Evolutionary conservation across 495 filamentous ascomycete genomes (phyloP).

Genomic region (Annulohypoxylon maeteangense): DNA sequence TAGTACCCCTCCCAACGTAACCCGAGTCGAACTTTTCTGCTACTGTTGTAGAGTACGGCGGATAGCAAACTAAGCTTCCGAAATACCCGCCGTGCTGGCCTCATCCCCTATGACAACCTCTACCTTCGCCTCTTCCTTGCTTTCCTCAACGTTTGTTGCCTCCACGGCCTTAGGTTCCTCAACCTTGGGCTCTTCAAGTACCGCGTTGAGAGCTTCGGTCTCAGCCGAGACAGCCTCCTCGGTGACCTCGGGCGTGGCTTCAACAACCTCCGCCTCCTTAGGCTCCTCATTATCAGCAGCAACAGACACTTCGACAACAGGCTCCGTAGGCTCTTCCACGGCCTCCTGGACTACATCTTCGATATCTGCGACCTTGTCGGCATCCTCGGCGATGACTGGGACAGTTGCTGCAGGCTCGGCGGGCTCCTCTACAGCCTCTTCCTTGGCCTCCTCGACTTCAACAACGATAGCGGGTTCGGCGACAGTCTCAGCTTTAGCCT

Average conservation of each 20-base stretch:
- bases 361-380: constrained; percentile 35
- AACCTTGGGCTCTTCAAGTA: constrained; percentile 4
- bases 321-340: constrained; percentile 24
- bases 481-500: constrained; percentile 19
- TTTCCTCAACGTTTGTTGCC: neutral
- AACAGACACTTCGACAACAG: constrained; percentile 9
- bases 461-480: constrained; percentile 1
- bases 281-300: constrained; percentile 14
- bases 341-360: constrained; percentile 42
- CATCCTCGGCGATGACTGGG: constrained; percentile 29
- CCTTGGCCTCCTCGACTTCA: constrained; percentile 11
- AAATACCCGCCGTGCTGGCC: constrained; percentile 1
- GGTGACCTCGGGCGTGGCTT: constrained; percentile 6
- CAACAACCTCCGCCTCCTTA: constrained; percentile 3
- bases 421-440: constrained; percentile 12
- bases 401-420: constrained; percentile 14
- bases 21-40: neutral
- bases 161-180: constrained; percentile 4
- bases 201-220: neutral
- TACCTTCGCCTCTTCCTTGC: constrained; percentile 2
- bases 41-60: neutral
- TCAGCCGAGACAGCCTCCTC: constrained; percentile 3
- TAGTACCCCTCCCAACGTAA: neutral
- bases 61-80: constrained; percentile 5
- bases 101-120: constrained; percentile 14